Evolutionary conservation across 805 yeast species (phyloP).

Genomic region (Starmerella potacharoeniae): DNA sequence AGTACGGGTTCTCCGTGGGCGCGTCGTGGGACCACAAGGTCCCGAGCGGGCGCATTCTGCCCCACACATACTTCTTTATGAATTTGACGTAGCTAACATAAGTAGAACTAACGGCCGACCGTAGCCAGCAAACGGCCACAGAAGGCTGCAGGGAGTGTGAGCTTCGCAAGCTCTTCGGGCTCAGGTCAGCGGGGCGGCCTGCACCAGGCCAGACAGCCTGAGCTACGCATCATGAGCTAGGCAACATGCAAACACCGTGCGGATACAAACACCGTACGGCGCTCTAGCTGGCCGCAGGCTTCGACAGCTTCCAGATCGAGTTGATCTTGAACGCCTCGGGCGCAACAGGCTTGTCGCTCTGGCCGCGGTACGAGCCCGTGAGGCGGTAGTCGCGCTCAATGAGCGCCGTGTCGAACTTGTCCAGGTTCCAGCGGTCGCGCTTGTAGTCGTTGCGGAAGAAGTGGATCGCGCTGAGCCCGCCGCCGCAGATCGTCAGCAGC

Average conservation of each 20-base stretch:
- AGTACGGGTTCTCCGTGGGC: constrained; percentile 13
- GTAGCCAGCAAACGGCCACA: too few species aligned
- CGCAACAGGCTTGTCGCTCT: constrained; percentile 52
- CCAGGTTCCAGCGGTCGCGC: constrained; percentile 43
- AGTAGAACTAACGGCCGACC: neutral
- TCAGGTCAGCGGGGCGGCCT: neutral
- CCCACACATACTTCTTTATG: constrained; percentile 13
- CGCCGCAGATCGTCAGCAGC: constrained; percentile 44
- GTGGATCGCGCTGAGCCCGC: constrained; percentile 36
- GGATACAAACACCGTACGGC: neutral
- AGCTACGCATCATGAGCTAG: too few species aligned
- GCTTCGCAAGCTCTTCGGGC: neutral
- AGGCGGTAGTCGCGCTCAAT: constrained; percentile 67
- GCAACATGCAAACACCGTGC: too few species aligned
- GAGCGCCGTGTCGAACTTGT: constrained; percentile 41
- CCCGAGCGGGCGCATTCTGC: constrained; percentile 9
- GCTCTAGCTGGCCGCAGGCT: constrained; percentile 14
- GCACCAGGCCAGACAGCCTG: too few species aligned
- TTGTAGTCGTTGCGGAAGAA: constrained; percentile 39
- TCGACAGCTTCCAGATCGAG: constrained; percentile 34
- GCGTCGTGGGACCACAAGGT: neutral
- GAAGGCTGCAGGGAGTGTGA: too few species aligned
- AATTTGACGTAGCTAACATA: constrained; percentile 5
- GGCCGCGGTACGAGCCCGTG: constrained; percentile 66
- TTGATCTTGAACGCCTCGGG: constrained; percentile 70